Conservation (phyloP, 1,284 basidiomycete species). For the Boletus mariae region DNA sequence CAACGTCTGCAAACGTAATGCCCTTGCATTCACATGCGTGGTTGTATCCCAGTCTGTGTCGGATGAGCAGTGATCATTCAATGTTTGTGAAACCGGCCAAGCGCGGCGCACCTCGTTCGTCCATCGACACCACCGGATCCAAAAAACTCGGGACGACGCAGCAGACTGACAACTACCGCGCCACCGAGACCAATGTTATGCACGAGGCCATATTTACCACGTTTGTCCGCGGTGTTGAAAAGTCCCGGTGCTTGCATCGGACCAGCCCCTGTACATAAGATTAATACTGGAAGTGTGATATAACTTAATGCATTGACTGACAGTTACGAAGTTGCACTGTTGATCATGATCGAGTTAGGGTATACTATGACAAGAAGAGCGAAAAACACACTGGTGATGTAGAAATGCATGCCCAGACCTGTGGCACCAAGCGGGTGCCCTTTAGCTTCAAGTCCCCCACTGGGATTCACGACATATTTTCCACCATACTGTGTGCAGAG, state of each 20-base stretch:
- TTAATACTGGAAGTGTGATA: background rate
- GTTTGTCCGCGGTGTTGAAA: slow-evolving; percentile 56
- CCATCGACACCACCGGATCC: slow-evolving; percentile 57
- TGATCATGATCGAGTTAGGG: background rate
- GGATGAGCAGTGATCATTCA: background rate
- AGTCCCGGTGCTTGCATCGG: slow-evolving; percentile 64
- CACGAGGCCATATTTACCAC: slow-evolving; percentile 76
- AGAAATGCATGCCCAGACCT: slow-evolving; percentile 86
- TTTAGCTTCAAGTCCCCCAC: slow-evolving; percentile 84
- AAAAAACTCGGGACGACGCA: slow-evolving; percentile 73
- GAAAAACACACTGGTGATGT: slow-evolving; percentile 67
- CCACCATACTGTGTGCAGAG: slow-evolving; percentile 49
- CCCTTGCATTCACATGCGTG: slow-evolving; percentile 67
- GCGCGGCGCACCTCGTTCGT: slow-evolving; percentile 48
- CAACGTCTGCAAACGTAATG: slow-evolving; percentile 59
- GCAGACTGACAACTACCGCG: slow-evolving; percentile 70
- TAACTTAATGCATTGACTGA: slow-evolving; percentile 31
- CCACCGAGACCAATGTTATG: slow-evolving; percentile 85
- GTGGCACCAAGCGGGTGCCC: slow-evolving; percentile 85
- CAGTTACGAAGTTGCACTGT: slow-evolving; percentile 74
- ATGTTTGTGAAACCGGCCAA: background rate
- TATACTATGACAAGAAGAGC: background rate
- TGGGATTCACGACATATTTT: slow-evolving; percentile 85
- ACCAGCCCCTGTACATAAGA: slow-evolving; percentile 56
- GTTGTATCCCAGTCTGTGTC: slow-evolving; percentile 70